A percentile compares a stretch with the other conserved stretches of the same genome.
phyloP scores from a whole-genome alignment of 495 filamentous ascomycete species.

The Articulospora tetracladia region DNA sequence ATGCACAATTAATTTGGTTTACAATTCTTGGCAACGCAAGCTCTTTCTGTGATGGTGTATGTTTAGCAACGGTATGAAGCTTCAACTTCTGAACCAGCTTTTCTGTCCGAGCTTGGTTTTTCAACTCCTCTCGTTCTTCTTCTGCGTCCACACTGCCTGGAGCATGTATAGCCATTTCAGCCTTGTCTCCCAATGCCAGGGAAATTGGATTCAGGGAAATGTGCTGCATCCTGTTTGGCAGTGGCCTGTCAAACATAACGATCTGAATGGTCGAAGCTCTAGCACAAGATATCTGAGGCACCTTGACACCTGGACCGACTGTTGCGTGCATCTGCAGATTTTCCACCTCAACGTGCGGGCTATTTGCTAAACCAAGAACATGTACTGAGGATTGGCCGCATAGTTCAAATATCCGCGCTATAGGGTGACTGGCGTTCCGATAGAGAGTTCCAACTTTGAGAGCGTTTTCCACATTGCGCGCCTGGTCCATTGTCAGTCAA shows the following conservation, averaged over 20 bases:
- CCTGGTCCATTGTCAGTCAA: constrained; percentile 29
- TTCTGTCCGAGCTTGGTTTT: constrained; percentile 46
- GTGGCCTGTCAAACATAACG: constrained; percentile 81
- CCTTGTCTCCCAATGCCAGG: constrained; percentile 80
- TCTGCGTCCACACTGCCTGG: constrained; percentile 53
- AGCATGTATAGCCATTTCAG: constrained; percentile 32
- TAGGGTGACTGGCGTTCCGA: constrained; percentile 76
- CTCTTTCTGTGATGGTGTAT: constrained; percentile 77
- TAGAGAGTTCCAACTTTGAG: constrained; percentile 79
- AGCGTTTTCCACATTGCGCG: constrained; percentile 78
- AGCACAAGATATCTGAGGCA: constrained; percentile 72
- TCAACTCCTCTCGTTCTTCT: constrained; percentile 56
- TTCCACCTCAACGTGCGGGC: constrained; percentile 50
- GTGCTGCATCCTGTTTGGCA: constrained; percentile 91
- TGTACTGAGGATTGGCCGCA: constrained; percentile 82
- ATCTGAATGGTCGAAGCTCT: constrained; percentile 71
- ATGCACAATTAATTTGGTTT: constrained; percentile 95
- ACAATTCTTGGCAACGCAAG: constrained; percentile 74
- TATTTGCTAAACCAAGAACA: constrained; percentile 79
- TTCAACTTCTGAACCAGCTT: constrained; percentile 84
- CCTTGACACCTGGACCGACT: constrained; percentile 49
- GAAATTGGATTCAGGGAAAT: constrained; percentile 89
- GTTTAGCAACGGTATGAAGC: constrained; percentile 77
- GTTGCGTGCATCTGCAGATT: constrained; percentile 67
- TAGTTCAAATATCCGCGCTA: constrained; percentile 74